Base-by-base conservation (phyloP, 225 moss, liverwort and hornwort genomes). In the Polytrichum formosum region DNA sequence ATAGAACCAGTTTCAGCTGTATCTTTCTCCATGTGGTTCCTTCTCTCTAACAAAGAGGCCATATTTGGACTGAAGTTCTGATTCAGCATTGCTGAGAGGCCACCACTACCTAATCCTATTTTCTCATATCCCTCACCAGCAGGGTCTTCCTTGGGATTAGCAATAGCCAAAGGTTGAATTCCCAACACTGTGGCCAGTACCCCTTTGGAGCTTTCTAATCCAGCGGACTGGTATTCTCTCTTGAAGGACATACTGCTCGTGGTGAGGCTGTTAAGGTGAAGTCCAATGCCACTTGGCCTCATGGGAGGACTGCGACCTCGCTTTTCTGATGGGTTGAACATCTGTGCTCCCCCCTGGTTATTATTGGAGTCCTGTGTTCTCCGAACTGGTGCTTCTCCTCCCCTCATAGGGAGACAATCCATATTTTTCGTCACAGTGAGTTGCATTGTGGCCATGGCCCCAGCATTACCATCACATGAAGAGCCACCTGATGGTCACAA, bases 201-300 rank as follows among this genome's bases (percentile, higher is more conserved):
- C 67, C 85, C 93, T 77, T 91, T 87, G 5, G 87, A 72, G 35
- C 83, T 81, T 61, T 82, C 80, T 16, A 89, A 67, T 35, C 84
- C 77, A 56, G 67, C 54, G 33, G 81, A 74, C 28, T 80, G 76
- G 26, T 82, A 82, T 1, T 82, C 92, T 31, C 85, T 81, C 60
- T 86, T 87, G 65, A 80, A 89, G 33, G 89, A 81, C 64, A 87
- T 81, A 58, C 87, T 80, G 74, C 83, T 89, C 1, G 58, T 58
- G 6, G 94, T 82, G 65, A 95, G 67, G 30, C 90, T 92, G 54
- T 95, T 95, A 20, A 95, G 79, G 56, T 95, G 94, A 78, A 95
- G 85, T 18, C 92, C 94, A 67, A 95, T 95, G 19, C 94, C 87
- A 70, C 89, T 79, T 58, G 90, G 85, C 35, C 80, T 71, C 69